A percentile compares a stretch with the other conserved stretches of the same genome.
These are phyloP conservation scores for Dioszegia aurantiaca DNA, from an alignment of 768 basidiomycete genomes.

Conservation along the genomic window DNA sequence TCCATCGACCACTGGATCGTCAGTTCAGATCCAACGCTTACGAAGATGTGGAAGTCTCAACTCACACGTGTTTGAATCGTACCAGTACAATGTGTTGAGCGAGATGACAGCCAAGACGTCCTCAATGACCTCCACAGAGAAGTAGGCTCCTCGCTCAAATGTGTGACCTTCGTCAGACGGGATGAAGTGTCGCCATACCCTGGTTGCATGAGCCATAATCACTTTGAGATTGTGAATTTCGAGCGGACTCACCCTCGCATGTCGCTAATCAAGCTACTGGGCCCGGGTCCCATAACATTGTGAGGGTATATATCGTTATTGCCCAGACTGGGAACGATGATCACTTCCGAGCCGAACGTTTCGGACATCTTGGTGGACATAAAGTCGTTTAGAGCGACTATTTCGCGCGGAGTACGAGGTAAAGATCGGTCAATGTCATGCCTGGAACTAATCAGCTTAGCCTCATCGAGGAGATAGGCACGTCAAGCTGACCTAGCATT, in stretches of 20 bases:
- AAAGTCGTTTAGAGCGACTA: constrained; percentile 67
- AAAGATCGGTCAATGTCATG: constrained; percentile 78
- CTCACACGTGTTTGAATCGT: constrained; percentile 79
- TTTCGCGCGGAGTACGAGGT: constrained; percentile 78
- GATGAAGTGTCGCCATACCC: constrained; percentile 78
- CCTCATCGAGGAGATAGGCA: neutral
- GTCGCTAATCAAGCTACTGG: constrained; percentile 55
- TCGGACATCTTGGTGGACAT: constrained; percentile 69
- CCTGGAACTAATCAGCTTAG: constrained; percentile 52
- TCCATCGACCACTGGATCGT: constrained; percentile 66
- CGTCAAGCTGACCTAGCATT: constrained; percentile 50
- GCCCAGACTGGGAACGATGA: constrained; percentile 77
- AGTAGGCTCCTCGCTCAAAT: constrained; percentile 86
- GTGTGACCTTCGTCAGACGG: constrained; percentile 74
- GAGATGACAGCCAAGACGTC: constrained; percentile 72
- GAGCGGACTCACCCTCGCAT: constrained; percentile 60
- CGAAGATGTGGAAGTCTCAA: neutral
- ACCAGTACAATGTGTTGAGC: constrained; percentile 87
- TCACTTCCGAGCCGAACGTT: constrained; percentile 67
- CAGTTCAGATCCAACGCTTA: constrained; percentile 6
- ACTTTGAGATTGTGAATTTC: constrained; percentile 14
- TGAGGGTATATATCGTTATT: constrained; percentile 86
- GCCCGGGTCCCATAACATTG: constrained; percentile 54
- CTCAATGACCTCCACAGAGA: constrained; percentile 72
- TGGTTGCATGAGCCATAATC: constrained; percentile 52